A percentile compares a stretch with the other conserved stretches of the same genome.
Conservation (phyloP, 2,329 filamentous ascomycete genomes). For the Phialophora chinensis region DNA sequence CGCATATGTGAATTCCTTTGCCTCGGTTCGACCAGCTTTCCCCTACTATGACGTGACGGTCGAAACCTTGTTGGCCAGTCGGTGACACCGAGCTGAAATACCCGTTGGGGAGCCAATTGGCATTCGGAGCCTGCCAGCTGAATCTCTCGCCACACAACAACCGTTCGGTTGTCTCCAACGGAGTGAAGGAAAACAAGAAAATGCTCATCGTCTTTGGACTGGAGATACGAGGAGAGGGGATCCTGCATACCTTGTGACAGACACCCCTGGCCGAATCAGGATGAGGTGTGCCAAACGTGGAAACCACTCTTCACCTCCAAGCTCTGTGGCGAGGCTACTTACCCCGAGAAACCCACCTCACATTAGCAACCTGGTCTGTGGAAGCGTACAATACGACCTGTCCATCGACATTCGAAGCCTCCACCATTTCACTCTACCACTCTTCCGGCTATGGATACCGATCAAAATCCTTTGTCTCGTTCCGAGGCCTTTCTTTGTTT, state of each 20-base stretch:
- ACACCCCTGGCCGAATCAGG: not conserved
- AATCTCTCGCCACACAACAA: not conserved
- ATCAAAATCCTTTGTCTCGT: not conserved
- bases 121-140: constrained; percentile 5
- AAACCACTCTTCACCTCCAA: not conserved
- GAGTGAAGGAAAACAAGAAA: not conserved
- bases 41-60: not conserved
- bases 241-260: not conserved
- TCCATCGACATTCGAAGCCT: not conserved
- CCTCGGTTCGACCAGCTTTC: not conserved
- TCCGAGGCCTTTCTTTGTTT: not conserved
- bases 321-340: not conserved
- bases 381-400: constrained; percentile 1
- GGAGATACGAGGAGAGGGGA: not conserved
- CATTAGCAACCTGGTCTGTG: too few relatives aligned
- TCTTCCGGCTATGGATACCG: not conserved
- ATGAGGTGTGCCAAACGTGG: not conserved
- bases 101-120: not conserved
- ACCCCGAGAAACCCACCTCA: not conserved
- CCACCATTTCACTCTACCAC: not conserved
- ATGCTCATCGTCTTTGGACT: not conserved
- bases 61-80: constrained; percentile 1
- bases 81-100: constrained; percentile 20
- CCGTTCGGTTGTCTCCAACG: not conserved
- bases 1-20: not conserved